These are phyloP conservation scores for Sugiyamaella qingdaonensis DNA, from an alignment of 805 yeast species.

Conservation along the genomic window DNA sequence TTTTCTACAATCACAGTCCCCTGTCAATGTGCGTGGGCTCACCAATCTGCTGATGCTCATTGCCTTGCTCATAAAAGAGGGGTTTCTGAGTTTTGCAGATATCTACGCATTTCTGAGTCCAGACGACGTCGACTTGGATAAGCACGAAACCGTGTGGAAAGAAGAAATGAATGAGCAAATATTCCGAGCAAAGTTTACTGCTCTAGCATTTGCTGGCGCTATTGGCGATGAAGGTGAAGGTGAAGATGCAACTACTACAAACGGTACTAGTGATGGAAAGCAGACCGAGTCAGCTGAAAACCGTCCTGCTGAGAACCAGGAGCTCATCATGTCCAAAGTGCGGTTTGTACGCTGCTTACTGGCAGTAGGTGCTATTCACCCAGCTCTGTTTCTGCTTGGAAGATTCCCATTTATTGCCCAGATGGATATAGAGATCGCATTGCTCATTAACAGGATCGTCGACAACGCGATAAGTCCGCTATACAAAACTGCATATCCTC, in stretches of 20 bases:
- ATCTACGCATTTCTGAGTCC: conserved; percentile 58
- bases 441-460: conserved; percentile 47
- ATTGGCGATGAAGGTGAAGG: conserved; percentile 53
- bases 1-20: not conserved
- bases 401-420: conserved; percentile 59
- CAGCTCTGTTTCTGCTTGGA: conserved; percentile 54
- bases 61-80: conserved; percentile 59
- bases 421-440: conserved; percentile 47
- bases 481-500: conserved; percentile 25
- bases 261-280: conserved; percentile 2
- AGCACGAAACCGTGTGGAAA: conserved; percentile 43
- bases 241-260: conserved; percentile 39
- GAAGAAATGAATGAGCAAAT: conserved; percentile 52
- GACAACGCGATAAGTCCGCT: conserved; percentile 49
- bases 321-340: not conserved
- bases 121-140: conserved; percentile 42
- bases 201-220: conserved; percentile 86
- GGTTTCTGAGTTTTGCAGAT: conserved; percentile 59
- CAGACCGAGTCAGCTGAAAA: not conserved
- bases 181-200: conserved; percentile 62
- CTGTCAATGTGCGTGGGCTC: not conserved
- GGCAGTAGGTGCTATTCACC: conserved; percentile 57
- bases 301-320: not conserved
- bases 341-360: conserved; percentile 49
- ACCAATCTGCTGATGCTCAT: conserved; percentile 34